Conservation (phyloP, 2,329 filamentous ascomycete species). For the Rhinocladiella mackenziei region DNA sequence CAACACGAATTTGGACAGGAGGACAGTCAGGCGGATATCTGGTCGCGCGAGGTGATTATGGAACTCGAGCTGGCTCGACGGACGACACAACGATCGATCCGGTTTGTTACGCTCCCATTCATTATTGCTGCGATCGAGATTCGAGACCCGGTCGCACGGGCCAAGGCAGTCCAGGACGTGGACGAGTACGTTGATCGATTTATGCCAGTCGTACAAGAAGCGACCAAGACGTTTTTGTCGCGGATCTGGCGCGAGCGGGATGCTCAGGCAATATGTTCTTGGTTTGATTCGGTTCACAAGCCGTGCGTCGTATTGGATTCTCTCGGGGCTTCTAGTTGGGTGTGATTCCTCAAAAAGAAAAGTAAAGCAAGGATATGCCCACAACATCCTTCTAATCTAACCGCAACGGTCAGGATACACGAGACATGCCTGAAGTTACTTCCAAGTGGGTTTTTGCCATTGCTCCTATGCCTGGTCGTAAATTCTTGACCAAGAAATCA, state of each 20-base stretch:
- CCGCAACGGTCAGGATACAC: no score
- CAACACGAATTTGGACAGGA: constrained; percentile 10
- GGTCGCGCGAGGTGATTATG: constrained; percentile 11
- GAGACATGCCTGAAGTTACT: no score
- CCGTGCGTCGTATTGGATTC: constrained; percentile 11
- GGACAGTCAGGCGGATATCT: constrained; percentile 12
- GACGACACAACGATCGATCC: constrained; percentile 5
- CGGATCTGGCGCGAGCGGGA: constrained; percentile 15
- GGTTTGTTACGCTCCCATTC: constrained; percentile 14
- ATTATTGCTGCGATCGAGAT: constrained; percentile 14
- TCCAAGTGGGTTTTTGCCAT: no score
- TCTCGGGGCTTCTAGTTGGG: background rate
- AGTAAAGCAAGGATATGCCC: no score
- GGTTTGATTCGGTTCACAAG: constrained; percentile 17
- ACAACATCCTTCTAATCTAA: no score
- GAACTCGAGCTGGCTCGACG: constrained; percentile 12
- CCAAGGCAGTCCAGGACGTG: constrained; percentile 8
- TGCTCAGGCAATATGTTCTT: constrained; percentile 1
- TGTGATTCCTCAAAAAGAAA: no score
- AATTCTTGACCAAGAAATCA: no score
- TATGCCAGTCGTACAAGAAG: constrained; percentile 12
- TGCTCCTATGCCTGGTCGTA: no score
- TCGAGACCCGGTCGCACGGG: constrained; percentile 4
- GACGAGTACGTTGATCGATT: constrained; percentile 18
- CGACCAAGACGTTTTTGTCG: constrained; percentile 11